These are phyloP conservation scores for Mucor irregularis DNA, from an alignment of 371 early-diverging fungal genomes.

Conservation along the genomic window DNA sequence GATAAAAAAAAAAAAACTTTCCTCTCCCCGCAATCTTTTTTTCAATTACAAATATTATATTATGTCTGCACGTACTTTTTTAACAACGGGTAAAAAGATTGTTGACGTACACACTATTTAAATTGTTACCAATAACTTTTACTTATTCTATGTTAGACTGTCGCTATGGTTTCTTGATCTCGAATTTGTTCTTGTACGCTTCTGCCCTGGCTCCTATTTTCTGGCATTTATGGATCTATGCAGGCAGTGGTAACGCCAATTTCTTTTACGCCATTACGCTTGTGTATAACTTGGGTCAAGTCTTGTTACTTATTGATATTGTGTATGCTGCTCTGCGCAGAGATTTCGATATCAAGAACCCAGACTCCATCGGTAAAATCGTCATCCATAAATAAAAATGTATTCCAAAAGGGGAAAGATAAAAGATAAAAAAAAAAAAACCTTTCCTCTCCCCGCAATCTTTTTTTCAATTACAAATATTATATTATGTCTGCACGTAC, in stretches of 20 bases:
- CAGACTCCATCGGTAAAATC: conserved; percentile 58
- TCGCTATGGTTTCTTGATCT: conserved; percentile 67
- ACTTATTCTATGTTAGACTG: conserved; percentile 46
- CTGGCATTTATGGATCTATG: conserved; percentile 93
- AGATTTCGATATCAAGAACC: conserved; percentile 73
- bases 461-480: no score
- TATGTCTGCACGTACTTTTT: conserved; percentile 57
- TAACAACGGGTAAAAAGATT: conserved; percentile 80
- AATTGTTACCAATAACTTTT: background rate
- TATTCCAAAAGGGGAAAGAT: background rate
- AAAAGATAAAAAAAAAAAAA: no score
- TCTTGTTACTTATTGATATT: conserved; percentile 78
- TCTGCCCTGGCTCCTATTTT: conserved; percentile 85
- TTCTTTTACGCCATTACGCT: conserved; percentile 96
- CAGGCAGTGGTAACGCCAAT: conserved; percentile 95
- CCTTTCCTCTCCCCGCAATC: no score
- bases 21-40: no score
- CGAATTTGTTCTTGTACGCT: conserved; percentile 71
- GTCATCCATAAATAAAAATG: conserved; percentile 53
- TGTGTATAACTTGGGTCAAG: conserved; percentile 83
- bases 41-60: no score
- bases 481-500: conserved; percentile 53
- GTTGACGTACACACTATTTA: conserved; percentile 73
- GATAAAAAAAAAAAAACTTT: no score
- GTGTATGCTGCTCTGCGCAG: conserved; percentile 73